These are phyloP conservation scores for Sphagnum magellanicum DNA, from an alignment of 228 moss, liverwort and hornwort species.

Conservation along the genomic window DNA sequence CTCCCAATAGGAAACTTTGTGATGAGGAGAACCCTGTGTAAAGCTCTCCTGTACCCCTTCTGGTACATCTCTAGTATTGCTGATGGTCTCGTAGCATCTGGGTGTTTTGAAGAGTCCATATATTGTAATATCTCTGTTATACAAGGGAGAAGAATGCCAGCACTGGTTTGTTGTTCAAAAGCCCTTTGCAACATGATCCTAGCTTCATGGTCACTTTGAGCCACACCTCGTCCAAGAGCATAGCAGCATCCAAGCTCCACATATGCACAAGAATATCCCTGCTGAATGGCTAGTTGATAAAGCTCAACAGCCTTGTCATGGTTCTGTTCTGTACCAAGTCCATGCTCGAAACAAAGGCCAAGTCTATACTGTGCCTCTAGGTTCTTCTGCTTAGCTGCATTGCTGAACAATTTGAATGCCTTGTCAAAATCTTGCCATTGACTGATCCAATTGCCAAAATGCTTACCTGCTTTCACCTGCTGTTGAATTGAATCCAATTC, in stretches of 20 bases:
- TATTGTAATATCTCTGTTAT: conserved; percentile 19
- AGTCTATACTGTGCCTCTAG: conserved; percentile 40
- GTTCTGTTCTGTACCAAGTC: conserved; percentile 23
- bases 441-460: conserved; percentile 36
- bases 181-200: conserved; percentile 18
- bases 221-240: conserved; percentile 25
- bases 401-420: conserved; percentile 25
- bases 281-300: conserved; percentile 27
- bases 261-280: conserved; percentile 19
- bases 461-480: conserved; percentile 36
- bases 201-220: conserved; percentile 11
- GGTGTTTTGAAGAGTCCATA: neutral
- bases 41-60: conserved; percentile 10
- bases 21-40: conserved; percentile 15
- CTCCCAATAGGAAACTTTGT: conserved; percentile 29
- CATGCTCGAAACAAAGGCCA: conserved; percentile 33
- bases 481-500: conserved; percentile 20
- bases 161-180: conserved; percentile 20
- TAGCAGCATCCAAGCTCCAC: conserved; percentile 33
- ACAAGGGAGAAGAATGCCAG: conserved; percentile 15
- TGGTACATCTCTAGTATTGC: no score
- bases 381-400: conserved; percentile 20
- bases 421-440: conserved; percentile 33
- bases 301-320: conserved; percentile 21
- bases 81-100: no score